Conservation (phyloP, 768 basidiomycete genomes). For the Leccinum variicolor region DNA sequence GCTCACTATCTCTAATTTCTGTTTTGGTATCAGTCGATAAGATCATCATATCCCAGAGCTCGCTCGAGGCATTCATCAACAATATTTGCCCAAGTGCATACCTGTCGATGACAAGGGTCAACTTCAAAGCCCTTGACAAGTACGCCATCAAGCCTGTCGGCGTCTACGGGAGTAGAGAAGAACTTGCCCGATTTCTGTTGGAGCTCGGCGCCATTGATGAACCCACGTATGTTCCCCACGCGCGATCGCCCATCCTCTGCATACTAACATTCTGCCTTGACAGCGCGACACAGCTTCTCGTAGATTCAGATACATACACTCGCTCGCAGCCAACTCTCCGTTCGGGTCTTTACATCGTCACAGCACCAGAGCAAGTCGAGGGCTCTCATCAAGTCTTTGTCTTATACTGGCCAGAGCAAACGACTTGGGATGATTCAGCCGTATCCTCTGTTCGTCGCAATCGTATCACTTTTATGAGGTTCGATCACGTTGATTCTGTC, state of each 20-base stretch:
- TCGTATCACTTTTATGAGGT: slow-evolving; percentile 63
- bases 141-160: slow-evolving; percentile 48
- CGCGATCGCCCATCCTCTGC: background rate
- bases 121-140: slow-evolving; percentile 51
- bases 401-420: slow-evolving; percentile 61
- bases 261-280: background rate
- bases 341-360: slow-evolving; percentile 22
- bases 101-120: slow-evolving; percentile 49
- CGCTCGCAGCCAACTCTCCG: slow-evolving; percentile 15
- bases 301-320: slow-evolving; percentile 3
- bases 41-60: slow-evolving; percentile 54
- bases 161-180: slow-evolving; percentile 52
- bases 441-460: slow-evolving; percentile 44
- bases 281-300: slow-evolving; percentile 15
- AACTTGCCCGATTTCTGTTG: slow-evolving; percentile 45
- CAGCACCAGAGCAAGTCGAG: background rate
- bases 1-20: background rate
- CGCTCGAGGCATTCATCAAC: slow-evolving; percentile 48
- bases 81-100: slow-evolving; percentile 49
- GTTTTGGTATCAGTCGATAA: slow-evolving; percentile 49
- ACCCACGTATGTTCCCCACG: slow-evolving; percentile 33
- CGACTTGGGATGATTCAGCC: slow-evolving; percentile 54
- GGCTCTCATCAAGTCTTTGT: slow-evolving; percentile 37
- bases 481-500: background rate
- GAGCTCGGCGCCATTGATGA: slow-evolving; percentile 36